Base-by-base conservation (phyloP, 352 stramenopile species). In the Sclerospora graminicola region DNA sequence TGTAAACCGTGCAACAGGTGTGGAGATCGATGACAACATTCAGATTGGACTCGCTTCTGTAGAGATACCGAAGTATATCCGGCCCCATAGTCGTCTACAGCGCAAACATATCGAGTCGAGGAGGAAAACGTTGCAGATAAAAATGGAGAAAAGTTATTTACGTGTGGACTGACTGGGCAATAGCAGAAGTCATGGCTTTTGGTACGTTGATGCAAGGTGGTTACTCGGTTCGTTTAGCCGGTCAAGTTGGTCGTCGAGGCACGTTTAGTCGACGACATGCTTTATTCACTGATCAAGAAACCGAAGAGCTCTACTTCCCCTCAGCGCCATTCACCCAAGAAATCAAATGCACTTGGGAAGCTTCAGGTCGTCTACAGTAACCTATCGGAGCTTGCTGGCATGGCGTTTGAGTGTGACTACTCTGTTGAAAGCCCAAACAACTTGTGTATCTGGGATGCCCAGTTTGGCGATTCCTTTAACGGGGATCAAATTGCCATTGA, bases 401-500 rank as follows among this genome's bases (percentile, higher is more conserved):
- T 95, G 69, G 84, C 54, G 0, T 95, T 89, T 36, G 84, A 95
- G 54, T 91, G 92, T 42, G 84, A 84, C 11, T 95, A 95, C 61
- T 91, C 78, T 21, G 82, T 85, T 48, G 82, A 94, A 44, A 76
- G 82, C 43, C 79, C 81, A 4, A 42, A 63, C 18, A 85, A 82
- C 51, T 49, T 95, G 14, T 69, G 87, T 31, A 68, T 95, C n/a
- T 95, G 84, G 84, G 84, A 95, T 37, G 84, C 84, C 7, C 84
- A 95, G 48, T 95, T 95, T 38, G 84, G 84, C 9, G 84, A 95
- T 57, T 95, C 95, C 36, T 78, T 80, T 63, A 95, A 95, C 41
- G 74, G 77, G 15, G 84, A 80, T 24, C 84, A 95, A 46, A 88
- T 88, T 28, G 75, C 92, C 36, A 92, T 95, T 43, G 84, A 95